Conservation (phyloP, 306 rosid species). For the Ammopiptanthus mongolicus region DNA sequence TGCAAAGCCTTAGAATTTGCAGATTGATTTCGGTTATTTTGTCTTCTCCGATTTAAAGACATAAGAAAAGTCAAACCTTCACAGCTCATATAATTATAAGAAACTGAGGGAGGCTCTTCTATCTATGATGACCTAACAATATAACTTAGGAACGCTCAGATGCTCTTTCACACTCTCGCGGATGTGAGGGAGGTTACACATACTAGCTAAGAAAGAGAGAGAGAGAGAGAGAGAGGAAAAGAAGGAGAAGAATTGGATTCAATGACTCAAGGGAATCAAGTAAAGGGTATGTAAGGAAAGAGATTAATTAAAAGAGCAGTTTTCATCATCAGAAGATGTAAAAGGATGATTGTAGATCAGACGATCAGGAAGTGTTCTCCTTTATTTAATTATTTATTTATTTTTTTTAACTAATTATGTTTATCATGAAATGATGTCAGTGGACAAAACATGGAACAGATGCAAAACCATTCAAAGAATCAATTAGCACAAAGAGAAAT, state of each 20-base stretch:
- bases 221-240: not conserved
- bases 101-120: slow-evolving; percentile 2
- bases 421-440: slow-evolving; percentile 5
- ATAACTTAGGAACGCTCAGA: not conserved
- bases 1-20: not conserved
- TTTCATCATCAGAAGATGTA: slow-evolving; percentile 3
- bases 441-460: slow-evolving; percentile 34
- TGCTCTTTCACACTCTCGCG: not conserved
- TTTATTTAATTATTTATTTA: not conserved
- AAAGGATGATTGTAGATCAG: not conserved
- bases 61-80: slow-evolving; percentile 30
- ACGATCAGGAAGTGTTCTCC: slow-evolving; percentile 8
- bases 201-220: not conserved
- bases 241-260: slow-evolving; percentile 38
- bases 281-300: slow-evolving; percentile 23
- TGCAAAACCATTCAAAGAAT: slow-evolving; percentile 40
- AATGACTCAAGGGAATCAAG: slow-evolving; percentile 40
- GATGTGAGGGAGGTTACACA: not conserved
- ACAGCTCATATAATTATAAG: not conserved
- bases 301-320: slow-evolving; percentile 1
- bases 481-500: slow-evolving; percentile 12
- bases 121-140: slow-evolving; percentile 1
- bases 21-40: not conserved
- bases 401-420: not conserved
- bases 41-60: slow-evolving; percentile 8